Evolutionary conservation across 352 stramenopile species (phyloP).

Genomic region (Pythium insidiosum): DNA sequence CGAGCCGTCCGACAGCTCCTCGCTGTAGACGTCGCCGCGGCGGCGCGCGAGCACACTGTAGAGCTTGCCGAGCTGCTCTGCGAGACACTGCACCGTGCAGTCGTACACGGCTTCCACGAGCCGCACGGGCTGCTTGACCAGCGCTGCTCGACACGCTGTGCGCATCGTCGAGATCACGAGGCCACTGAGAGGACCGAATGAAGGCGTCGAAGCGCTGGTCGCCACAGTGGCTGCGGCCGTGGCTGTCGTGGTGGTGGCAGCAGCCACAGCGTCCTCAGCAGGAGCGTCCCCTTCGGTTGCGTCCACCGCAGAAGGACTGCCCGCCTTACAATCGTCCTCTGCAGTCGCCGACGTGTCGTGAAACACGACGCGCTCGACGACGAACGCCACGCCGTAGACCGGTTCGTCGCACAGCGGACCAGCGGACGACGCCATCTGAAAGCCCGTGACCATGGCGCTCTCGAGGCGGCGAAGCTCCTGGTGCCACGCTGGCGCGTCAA

Average conservation of each 20-base stretch:
- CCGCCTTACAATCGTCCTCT: constrained; percentile 10
- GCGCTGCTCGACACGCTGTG: constrained; percentile 57
- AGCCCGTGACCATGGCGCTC: constrained; percentile 77
- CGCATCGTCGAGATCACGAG: constrained; percentile 81
- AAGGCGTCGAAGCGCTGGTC: constrained; percentile 4
- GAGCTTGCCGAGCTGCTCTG: constrained; percentile 90
- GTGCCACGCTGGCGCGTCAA: not conserved
- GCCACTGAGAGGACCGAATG: constrained; percentile 66
- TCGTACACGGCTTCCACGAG: constrained; percentile 89
- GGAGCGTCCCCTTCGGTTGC: constrained; percentile 3
- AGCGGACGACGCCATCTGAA: constrained; percentile 67
- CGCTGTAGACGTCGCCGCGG: constrained; percentile 83
- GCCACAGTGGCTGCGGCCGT: not conserved
- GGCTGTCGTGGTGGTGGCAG: not conserved
- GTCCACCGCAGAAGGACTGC: too few species aligned
- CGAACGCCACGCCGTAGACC: constrained; percentile 85
- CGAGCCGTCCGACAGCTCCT: constrained; percentile 89
- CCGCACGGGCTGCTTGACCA: constrained; percentile 81
- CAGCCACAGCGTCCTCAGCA: constrained; percentile 12
- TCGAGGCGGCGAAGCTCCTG: constrained; percentile 50
- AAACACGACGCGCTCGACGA: constrained; percentile 76
- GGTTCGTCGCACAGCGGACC: constrained; percentile 89
- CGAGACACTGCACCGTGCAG: constrained; percentile 82
- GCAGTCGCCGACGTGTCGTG: constrained; percentile 19
- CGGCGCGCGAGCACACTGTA: constrained; percentile 93